A percentile compares a stretch with the other conserved stretches of the same genome.
Evolutionary conservation across 805 yeast genomes (phyloP).

Genomic region (Ogataea pilisensis): DNA sequence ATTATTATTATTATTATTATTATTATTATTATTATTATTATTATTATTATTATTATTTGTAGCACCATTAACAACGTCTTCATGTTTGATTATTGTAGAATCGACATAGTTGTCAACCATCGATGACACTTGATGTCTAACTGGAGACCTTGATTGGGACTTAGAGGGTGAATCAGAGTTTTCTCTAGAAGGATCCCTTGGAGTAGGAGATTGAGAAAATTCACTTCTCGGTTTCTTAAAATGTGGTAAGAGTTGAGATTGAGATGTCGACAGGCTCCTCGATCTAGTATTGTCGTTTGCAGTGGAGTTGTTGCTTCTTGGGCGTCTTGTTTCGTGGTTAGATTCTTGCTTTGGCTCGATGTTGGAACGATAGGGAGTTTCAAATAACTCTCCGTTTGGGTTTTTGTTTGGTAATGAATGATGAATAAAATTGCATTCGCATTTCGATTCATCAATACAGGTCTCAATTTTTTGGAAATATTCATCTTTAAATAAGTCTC

Average conservation of each 20-base stretch:
- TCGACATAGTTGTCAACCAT: conserved; percentile 1
- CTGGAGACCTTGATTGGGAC: too few relatives aligned
- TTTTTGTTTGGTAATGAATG: conserved; percentile 6
- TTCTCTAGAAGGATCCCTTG: background rate
- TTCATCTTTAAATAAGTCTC: conserved; percentile 53
- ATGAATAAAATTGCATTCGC: conserved; percentile 23
- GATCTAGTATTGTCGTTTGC: background rate
- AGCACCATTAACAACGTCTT: background rate
- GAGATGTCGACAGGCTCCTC: background rate
- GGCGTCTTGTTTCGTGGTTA: background rate
- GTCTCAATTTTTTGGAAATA: conserved; percentile 59
- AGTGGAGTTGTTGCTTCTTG: background rate
- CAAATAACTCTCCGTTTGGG: conserved; percentile 1
- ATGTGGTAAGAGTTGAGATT: too few relatives aligned
- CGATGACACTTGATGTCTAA: background rate
- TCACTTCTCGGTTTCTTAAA: background rate
- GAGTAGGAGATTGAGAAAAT: background rate
- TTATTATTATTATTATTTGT: too few relatives aligned
- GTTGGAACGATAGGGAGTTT: conserved; percentile 4
- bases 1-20: background rate
- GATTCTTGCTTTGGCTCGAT: background rate
- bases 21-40: background rate
- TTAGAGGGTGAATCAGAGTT: background rate
- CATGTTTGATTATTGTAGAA: background rate
- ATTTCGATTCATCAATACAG: conserved; percentile 47